Percentiles rank a stretch among this genome's conserved stretches.
Conservation (phyloP, 805 yeast genomes). For the Torulaspora quercuum region DNA sequence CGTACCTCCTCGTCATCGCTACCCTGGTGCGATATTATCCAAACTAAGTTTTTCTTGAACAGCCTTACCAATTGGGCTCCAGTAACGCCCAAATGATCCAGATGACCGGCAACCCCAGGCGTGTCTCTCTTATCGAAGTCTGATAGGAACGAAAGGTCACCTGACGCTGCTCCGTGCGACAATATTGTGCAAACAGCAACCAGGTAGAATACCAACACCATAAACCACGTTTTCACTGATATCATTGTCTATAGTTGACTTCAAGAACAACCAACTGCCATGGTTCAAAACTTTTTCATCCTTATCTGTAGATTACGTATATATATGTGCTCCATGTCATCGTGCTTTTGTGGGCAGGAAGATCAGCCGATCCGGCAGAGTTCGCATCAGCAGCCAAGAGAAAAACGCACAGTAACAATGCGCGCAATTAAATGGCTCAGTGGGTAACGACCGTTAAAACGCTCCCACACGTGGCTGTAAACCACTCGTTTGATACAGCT, state of each 20-base stretch:
- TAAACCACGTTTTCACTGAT: constrained; percentile 11
- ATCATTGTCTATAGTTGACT: constrained; percentile 1
- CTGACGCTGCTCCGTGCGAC: constrained; percentile 7
- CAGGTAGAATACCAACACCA: constrained; percentile 12
- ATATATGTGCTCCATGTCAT: no score
- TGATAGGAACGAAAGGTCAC: constrained; percentile 8
- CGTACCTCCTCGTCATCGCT: constrained; percentile 1
- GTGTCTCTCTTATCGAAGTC: constrained; percentile 7
- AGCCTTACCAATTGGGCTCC: constrained; percentile 16
- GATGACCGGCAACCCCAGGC: not conserved
- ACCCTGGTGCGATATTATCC: constrained; percentile 2
- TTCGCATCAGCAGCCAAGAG: no score
- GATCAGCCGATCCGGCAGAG: no score
- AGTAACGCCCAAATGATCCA: constrained; percentile 17
- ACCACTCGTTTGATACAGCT: no score
- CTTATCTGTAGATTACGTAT: no score
- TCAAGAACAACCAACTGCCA: no score
- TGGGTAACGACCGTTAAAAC: no score
- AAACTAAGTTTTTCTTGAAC: constrained; percentile 15
- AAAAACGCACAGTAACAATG: no score
- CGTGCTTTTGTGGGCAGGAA: no score
- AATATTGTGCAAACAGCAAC: constrained; percentile 10
- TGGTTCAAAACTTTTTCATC: no score
- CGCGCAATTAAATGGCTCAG: no score
- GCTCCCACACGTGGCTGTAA: no score